A percentile compares a stretch with the other conserved stretches of the same genome.
These are phyloP conservation scores for Crithidia acanthocephali DNA, from an alignment of 208 protist species.

Conservation along the genomic window DNA sequence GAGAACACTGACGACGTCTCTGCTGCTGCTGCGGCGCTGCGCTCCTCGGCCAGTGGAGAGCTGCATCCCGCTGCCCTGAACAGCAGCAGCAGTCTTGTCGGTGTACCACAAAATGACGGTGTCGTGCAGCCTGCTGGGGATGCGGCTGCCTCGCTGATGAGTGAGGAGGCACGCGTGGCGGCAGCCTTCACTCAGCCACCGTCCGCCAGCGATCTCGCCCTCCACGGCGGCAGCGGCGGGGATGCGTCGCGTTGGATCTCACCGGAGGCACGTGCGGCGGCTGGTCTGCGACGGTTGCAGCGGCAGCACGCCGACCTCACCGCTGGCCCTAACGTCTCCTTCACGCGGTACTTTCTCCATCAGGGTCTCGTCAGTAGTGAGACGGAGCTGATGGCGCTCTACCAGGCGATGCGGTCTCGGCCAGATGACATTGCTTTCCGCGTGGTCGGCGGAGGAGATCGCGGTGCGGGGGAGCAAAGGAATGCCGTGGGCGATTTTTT, in stretches of 20 bases:
- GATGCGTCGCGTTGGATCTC: constrained; percentile 18
- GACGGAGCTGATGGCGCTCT: constrained; percentile 63
- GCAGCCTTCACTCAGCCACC: constrained; percentile 31
- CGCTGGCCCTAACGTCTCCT: constrained; percentile 72
- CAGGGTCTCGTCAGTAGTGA: constrained; percentile 75
- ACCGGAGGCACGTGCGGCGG: constrained; percentile 25
- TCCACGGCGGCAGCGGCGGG: constrained; percentile 5
- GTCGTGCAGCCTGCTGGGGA: background rate
- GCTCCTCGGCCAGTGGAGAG: background rate
- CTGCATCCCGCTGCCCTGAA: background rate
- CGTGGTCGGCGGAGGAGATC: constrained; percentile 30
- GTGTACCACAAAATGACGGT: background rate
- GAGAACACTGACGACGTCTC: background rate
- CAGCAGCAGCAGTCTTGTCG: background rate
- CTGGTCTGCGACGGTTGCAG: constrained; percentile 45
- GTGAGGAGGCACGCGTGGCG: constrained; percentile 12
- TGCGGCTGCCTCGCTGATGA: background rate
- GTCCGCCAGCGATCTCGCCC: constrained; percentile 16
- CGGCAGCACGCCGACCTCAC: constrained; percentile 36
- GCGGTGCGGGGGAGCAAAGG: background rate
- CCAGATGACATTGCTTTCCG: constrained; percentile 57
- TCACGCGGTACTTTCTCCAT: constrained; percentile 79
- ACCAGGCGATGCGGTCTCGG: constrained; percentile 63
- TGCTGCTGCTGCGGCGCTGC: background rate
- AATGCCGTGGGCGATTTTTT: background rate